phyloP scores from a whole-genome alignment of 148 eudicot genomes.

The Beta vulgaris region DNA sequence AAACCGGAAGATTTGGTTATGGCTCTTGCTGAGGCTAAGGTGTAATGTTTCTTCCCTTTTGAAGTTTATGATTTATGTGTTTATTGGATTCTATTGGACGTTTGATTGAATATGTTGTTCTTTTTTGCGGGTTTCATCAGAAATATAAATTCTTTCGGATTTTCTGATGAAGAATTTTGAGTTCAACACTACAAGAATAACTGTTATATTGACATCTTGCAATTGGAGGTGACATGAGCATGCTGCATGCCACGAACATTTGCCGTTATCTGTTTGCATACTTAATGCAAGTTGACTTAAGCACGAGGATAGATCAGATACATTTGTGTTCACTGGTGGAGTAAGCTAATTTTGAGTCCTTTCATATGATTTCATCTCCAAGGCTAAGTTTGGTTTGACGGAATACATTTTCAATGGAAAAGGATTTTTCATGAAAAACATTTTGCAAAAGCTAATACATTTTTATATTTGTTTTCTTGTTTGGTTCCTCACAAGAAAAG shows the following conservation, averaged over 20 bases:
- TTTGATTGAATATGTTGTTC: background rate
- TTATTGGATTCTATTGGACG: background rate
- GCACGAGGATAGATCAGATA: background rate
- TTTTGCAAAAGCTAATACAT: too few relatives aligned
- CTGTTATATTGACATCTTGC: too few relatives aligned
- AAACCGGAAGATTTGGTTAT: slow-evolving; percentile 84
- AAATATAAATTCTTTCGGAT: background rate
- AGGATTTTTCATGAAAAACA: too few relatives aligned
- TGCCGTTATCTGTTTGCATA: too few relatives aligned
- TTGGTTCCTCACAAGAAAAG: too few relatives aligned
- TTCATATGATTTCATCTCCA: background rate
- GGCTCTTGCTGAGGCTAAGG: slow-evolving; percentile 98
- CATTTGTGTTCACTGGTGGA: too few relatives aligned
- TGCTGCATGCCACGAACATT: background rate
- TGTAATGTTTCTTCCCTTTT: slow-evolving; percentile 15
- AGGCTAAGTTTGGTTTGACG: too few relatives aligned
- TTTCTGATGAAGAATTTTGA: background rate
- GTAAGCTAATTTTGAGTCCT: background rate
- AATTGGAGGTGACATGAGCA: background rate
- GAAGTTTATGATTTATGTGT: too few relatives aligned
- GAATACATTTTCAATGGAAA: too few relatives aligned
- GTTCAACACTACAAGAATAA: background rate
- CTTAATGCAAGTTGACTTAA: background rate
- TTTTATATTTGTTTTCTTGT: too few relatives aligned
- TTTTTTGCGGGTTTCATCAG: background rate